Percentiles rank a stretch among this genome's conserved stretches.
Evolutionary conservation across 2,329 filamentous ascomycete species (phyloP).

Genomic region (Monosporascus cannonballus): DNA sequence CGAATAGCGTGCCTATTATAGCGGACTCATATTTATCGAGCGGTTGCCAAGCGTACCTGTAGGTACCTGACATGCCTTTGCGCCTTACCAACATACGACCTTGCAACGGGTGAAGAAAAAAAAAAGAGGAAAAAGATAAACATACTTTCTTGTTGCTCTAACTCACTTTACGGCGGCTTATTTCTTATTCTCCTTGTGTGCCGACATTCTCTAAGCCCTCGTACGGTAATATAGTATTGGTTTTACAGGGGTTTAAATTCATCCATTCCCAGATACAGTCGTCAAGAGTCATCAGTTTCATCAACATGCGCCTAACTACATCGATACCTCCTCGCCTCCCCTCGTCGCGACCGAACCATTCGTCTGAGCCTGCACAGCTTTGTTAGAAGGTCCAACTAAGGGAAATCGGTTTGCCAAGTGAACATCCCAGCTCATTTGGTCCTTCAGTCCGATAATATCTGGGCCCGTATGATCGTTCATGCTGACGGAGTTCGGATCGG

Average conservation of each 20-base stretch:
- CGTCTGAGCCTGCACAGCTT: constrained; percentile 10
- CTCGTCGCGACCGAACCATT: constrained; percentile 12
- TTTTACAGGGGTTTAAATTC: constrained; percentile 4
- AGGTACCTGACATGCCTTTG: no score
- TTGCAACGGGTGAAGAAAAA: no score
- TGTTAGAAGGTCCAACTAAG: constrained; percentile 13
- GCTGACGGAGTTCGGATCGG: constrained; percentile 15
- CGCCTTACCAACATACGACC: no score
- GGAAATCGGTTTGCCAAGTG: constrained; percentile 12
- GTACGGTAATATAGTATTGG: constrained; percentile 1
- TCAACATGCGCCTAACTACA: constrained; percentile 28
- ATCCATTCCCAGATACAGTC: constrained; percentile 12
- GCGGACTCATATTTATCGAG: no score
- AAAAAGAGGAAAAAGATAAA: no score
- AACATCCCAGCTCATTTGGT: constrained; percentile 15
- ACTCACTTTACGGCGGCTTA: no score
- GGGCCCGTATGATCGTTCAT: constrained; percentile 17
- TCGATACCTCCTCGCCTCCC: constrained; percentile 18
- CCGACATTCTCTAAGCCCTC: constrained; percentile 6
- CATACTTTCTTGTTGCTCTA: no score
- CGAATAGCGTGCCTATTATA: no score
- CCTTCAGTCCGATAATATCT: constrained; percentile 14
- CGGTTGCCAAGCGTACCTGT: no score
- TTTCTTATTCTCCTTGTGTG: not conserved
- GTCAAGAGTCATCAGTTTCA: constrained; percentile 26